A percentile compares a stretch with the other conserved stretches of the same genome.
Conservation (phyloP, 202 grass and related monocot genomes). For the Saccharum hybrid region DNA sequence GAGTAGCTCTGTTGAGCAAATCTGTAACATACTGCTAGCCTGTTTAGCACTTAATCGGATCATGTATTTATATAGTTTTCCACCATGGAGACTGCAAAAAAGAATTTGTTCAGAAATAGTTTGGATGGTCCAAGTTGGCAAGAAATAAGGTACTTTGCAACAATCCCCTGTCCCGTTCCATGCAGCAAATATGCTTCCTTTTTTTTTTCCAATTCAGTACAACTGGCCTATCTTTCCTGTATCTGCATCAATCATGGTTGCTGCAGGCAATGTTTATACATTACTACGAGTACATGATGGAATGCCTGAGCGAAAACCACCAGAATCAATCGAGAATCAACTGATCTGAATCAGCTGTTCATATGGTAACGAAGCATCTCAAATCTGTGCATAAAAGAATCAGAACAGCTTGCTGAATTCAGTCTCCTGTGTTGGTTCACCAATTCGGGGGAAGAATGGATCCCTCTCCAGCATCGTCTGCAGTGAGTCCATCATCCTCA, state of each 20-base stretch:
- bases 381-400: conserved; percentile 54
- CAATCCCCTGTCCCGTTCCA: not conserved
- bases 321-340: conserved; percentile 56
- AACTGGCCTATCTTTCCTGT: conserved; percentile 48
- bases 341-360: conserved; percentile 44
- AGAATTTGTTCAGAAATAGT: not conserved
- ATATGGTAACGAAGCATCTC: conserved; percentile 31
- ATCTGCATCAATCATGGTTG: conserved; percentile 46
- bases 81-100: not conserved
- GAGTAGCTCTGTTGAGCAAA: not conserved
- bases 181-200: conserved; percentile 19
- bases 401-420: conserved; percentile 90
- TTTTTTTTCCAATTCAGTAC: conserved; percentile 31
- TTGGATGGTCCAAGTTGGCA: not conserved
- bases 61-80: not conserved
- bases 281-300: conserved; percentile 38
- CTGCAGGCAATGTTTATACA: conserved; percentile 51
- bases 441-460: conserved; percentile 66
- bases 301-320: conserved; percentile 48
- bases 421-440: conserved; percentile 64
- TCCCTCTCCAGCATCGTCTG: conserved; percentile 74
- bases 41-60: not conserved
- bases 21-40: not conserved
- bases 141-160: conserved; percentile 37
- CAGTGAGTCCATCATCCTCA: conserved; percentile 66